These are phyloP conservation scores for Acmispon strigosus DNA, from an alignment of 306 rosid species.

Conservation along the genomic window DNA sequence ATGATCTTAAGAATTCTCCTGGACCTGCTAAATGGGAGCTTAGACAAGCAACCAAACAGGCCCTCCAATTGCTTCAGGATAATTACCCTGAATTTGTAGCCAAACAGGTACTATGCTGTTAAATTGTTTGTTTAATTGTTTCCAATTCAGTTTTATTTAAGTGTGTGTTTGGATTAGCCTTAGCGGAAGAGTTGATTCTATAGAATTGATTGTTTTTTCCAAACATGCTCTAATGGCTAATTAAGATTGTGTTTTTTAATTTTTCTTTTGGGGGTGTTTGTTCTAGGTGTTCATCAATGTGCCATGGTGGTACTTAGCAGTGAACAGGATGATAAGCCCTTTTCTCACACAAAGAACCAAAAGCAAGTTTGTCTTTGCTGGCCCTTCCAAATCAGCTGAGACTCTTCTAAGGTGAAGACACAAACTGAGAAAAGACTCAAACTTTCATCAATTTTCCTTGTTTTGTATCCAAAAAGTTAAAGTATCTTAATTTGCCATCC, in stretches of 20 bases:
- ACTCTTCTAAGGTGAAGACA: constrained; percentile 42
- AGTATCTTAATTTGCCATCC: background rate
- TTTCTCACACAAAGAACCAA: constrained; percentile 62
- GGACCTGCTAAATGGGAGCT: constrained; percentile 67
- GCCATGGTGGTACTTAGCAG: constrained; percentile 82
- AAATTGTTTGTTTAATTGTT: background rate
- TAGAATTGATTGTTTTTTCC: too few relatives aligned
- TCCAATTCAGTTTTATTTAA: background rate
- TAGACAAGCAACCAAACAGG: constrained; percentile 68
- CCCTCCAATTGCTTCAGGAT: constrained; percentile 60
- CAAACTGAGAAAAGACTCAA: background rate
- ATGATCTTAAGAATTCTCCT: constrained; percentile 63
- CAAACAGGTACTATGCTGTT: constrained; percentile 42
- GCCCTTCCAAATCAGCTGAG: constrained; percentile 61
- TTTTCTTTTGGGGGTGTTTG: background rate
- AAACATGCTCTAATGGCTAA: too few relatives aligned
- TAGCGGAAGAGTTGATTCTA: too few relatives aligned
- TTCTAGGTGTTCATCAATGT: constrained; percentile 71
- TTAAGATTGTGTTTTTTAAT: background rate
- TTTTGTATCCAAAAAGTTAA: background rate
- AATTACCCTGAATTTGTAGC: constrained; percentile 75
- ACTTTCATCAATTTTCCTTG: background rate
- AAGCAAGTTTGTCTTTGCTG: constrained; percentile 71
- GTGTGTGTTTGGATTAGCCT: too few relatives aligned
- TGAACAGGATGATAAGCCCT: constrained; percentile 64